Evolutionary conservation across 768 basidiomycete genomes (phyloP).

Genomic region (Lyophyllum decastes): DNA sequence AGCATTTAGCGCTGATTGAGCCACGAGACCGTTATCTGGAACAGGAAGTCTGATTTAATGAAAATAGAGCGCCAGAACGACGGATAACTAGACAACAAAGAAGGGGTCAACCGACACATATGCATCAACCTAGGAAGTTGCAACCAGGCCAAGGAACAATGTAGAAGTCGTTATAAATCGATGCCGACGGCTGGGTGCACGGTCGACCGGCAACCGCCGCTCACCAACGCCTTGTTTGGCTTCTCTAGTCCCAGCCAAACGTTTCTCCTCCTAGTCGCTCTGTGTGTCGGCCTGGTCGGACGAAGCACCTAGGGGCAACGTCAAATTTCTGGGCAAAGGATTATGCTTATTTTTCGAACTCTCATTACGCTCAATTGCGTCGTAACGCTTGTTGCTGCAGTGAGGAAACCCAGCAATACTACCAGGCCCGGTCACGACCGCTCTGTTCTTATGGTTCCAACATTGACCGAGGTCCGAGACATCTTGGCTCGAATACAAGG

Average conservation of each 20-base stretch:
- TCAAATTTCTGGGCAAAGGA: no score
- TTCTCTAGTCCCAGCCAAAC: no score
- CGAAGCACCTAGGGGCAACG: no score
- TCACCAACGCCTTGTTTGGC: not conserved
- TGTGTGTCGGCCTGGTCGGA: no score
- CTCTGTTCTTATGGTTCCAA: constrained; percentile 3
- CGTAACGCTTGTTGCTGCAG: not conserved
- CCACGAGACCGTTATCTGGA: not conserved
- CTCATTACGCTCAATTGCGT: not conserved
- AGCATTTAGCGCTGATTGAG: not conserved
- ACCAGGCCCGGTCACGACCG: not conserved
- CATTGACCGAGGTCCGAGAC: constrained; percentile 8
- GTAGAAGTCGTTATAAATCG: no score
- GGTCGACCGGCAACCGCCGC: not conserved
- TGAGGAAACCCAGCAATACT: not conserved
- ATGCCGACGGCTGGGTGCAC: not conserved
- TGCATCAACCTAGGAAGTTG: not conserved
- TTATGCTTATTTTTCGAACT: not conserved
- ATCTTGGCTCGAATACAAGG: constrained; percentile 15
- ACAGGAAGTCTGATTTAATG: not conserved
- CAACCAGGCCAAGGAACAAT: no score
- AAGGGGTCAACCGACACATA: not conserved
- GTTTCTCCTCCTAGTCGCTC: no score
- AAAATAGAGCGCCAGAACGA: not conserved
- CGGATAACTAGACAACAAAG: not conserved